Percentiles rank a stretch among this genome's conserved stretches.
phyloP scores from a whole-genome alignment of 345 rosid species.

The Camelina neglecta region DNA sequence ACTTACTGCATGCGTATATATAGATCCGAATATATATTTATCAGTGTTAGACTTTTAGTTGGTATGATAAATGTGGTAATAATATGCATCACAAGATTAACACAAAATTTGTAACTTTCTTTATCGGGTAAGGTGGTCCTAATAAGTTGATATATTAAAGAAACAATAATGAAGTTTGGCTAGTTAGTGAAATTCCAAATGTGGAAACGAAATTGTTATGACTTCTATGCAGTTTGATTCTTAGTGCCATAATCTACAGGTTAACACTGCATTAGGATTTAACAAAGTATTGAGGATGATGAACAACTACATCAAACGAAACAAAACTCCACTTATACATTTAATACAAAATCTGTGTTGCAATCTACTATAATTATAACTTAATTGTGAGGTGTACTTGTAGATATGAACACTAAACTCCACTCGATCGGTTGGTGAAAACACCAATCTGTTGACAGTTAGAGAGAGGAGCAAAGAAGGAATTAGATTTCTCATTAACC shows the following conservation, averaged over 20 bases:
- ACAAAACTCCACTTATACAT: background rate
- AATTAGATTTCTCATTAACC: too few relatives aligned
- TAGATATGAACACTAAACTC: background rate
- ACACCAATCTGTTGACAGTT: background rate
- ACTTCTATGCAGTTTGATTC: background rate
- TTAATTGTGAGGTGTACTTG: background rate
- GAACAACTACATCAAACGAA: background rate
- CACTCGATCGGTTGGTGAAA: slow-evolving; percentile 3
- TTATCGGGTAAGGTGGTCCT: background rate
- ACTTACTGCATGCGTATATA: slow-evolving; percentile 7
- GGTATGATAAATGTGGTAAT: background rate
- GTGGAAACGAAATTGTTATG: background rate
- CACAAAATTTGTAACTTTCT: background rate
- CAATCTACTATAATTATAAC: background rate
- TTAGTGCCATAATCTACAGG: background rate
- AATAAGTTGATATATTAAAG: background rate
- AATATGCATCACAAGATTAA: background rate
- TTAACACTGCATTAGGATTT: background rate
- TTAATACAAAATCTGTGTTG: background rate
- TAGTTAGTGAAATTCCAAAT: background rate
- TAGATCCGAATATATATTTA: background rate
- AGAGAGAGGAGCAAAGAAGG: too few relatives aligned
- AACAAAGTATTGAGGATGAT: background rate
- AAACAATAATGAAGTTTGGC: background rate
- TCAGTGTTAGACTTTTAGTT: background rate